phyloP scores from a whole-genome alignment of 306 rosid species.

The Inga oerstediana region DNA sequence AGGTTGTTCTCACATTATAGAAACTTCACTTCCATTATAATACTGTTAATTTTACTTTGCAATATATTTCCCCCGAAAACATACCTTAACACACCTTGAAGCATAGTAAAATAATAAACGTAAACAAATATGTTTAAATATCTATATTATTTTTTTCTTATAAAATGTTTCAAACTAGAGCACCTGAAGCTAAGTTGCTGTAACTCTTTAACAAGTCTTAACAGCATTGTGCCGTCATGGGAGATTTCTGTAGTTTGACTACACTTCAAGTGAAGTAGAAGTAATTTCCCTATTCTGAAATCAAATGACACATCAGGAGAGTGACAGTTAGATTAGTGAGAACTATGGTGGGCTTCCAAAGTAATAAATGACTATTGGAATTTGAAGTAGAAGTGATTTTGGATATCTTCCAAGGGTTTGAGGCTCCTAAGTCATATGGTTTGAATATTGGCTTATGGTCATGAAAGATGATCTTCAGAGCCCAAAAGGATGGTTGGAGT shows the following conservation, averaged over 20 bases:
- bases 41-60: neutral
- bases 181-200: neutral
- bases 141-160: neutral
- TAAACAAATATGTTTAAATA: neutral
- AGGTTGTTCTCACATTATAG: neutral
- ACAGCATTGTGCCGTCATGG: neutral
- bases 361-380: neutral
- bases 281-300: neutral
- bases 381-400: neutral
- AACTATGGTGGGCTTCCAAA: constrained; percentile 18
- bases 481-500: constrained; percentile 1
- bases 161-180: neutral
- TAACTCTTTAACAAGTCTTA: neutral
- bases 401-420: neutral
- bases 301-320: neutral
- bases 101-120: neutral
- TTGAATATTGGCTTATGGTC: neutral
- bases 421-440: neutral
- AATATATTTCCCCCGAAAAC: neutral
- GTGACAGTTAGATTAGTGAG: neutral
- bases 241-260: neutral
- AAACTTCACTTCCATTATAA: neutral
- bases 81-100: neutral
- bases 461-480: neutral
- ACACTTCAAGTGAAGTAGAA: neutral